Evolutionary conservation across 2,329 filamentous ascomycete species (phyloP), one percentile per base, ranked within the genome.

Genomic region (Chaetomium strumarium): DNA sequence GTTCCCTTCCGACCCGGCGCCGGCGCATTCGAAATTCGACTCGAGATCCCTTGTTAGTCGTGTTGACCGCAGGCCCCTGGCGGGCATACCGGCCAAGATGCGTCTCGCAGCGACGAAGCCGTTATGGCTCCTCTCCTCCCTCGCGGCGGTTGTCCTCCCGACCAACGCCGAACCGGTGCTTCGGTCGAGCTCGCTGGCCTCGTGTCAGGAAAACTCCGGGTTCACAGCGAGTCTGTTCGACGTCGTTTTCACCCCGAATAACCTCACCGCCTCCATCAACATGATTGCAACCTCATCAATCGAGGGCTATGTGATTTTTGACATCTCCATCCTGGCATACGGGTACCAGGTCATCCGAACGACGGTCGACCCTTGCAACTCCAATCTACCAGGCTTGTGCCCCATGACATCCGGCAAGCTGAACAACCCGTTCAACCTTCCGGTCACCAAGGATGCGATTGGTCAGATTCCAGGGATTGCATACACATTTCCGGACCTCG

Each of bases 141-240:
- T 77, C 60, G 69, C 72, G 55, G 64, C 71, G 44, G 49, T 75
- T 49, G 58, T 70, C 34, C 67, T 80, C 49, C 71, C 79, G 52
- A 76, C 51, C 31, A 45, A 46, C 55, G 74, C 80, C 53, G 86
- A 82, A 57, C 43, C 57, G 46, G 55, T 89, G 64, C 86, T 97
- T 64, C 77, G 84, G 62, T 95, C 91, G 51, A 88, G 80, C 66
- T 95, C 91, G 36, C 80, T 96, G 63, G 90, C 88, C 68, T 80
- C 86, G 37, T 93, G 88, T 71, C 85, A 88, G 75, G 73, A 76
- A 54, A 85, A 89, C 69, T 89, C 85, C 38, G 83, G 81, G 62
- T 91, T 93, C 69, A 86, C 85, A 2, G 88, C 88, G 52, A 88
- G 84, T 53, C 76, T 90, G 51, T 92, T 93, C 77, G 83, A 90